Percentiles rank a stretch among this genome's conserved stretches.
These are phyloP conservation scores for Aspergillus brunneoviolaceus DNA, from an alignment of 2,329 filamentous ascomycete genomes.

Conservation along the genomic window DNA sequence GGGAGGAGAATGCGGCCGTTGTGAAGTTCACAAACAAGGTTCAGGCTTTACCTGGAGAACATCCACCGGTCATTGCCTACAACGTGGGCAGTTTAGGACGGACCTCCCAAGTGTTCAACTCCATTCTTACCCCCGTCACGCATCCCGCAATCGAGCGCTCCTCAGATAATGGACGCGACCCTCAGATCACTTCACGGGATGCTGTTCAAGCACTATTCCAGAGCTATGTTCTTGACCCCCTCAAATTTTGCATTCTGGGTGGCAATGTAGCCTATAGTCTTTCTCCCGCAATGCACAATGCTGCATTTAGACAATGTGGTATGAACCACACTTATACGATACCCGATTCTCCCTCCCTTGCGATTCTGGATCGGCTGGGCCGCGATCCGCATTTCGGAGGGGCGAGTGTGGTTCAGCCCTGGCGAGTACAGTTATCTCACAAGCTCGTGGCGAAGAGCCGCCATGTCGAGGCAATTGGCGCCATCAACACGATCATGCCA, in stretches of 20 bases:
- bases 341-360: conserved; percentile 36
- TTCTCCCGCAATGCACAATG: conserved; percentile 46
- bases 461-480: conserved; percentile 47
- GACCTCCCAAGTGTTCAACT: conserved; percentile 47
- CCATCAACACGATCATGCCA: conserved; percentile 47
- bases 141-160: conserved; percentile 36
- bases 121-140: conserved; percentile 42
- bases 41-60: conserved; percentile 29
- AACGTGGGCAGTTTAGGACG: conserved; percentile 42
- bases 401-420: conserved; percentile 45
- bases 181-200: conserved; percentile 39
- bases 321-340: conserved; percentile 43
- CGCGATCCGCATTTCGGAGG: conserved; percentile 43
- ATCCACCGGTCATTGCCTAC: conserved; percentile 41
- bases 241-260: conserved; percentile 45
- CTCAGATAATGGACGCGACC: conserved; percentile 27
- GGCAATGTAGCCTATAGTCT: conserved; percentile 44
- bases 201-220: conserved; percentile 41
- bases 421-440: conserved; percentile 42
- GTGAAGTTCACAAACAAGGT: conserved; percentile 40
- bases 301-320: conserved; percentile 41
- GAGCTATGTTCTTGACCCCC: conserved; percentile 42
- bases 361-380: conserved; percentile 39
- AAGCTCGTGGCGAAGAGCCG: conserved; percentile 41
- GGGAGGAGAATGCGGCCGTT: conserved; percentile 40